Evolutionary conservation across 345 rosid species (phyloP).

Genomic region (Iberis pinnata): DNA sequence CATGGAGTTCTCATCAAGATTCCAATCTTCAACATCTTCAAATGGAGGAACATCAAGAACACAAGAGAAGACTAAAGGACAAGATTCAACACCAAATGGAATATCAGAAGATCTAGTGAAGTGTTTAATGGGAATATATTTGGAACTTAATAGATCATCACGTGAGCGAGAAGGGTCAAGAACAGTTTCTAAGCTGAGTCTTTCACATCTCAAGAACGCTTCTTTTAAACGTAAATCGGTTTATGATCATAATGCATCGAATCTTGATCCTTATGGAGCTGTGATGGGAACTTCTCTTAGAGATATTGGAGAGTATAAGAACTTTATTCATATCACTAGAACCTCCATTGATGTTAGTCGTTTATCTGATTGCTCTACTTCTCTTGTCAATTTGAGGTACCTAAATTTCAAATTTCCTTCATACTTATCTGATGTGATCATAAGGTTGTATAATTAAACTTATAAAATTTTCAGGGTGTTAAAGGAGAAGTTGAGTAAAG

Average conservation of each 20-base stretch:
- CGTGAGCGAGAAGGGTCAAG: conserved; percentile 38
- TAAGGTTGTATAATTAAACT: not conserved
- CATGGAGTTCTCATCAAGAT: conserved; percentile 43
- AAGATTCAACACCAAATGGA: conserved; percentile 40
- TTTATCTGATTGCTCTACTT: conserved; percentile 38
- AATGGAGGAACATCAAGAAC: conserved; percentile 38
- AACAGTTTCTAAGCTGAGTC: conserved; percentile 49
- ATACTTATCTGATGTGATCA: not conserved
- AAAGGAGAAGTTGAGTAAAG: conserved; percentile 51
- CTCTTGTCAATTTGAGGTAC: conserved; percentile 33
- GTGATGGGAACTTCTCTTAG: conserved; percentile 52
- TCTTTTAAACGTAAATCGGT: conserved; percentile 35
- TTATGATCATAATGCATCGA: conserved; percentile 38
- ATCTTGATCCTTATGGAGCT: conserved; percentile 68
- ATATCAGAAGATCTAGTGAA: conserved; percentile 66
- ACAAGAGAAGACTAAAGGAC: conserved; percentile 12
- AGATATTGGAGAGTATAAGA: conserved; percentile 77
- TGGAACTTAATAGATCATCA: conserved; percentile 47
- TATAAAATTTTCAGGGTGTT: conserved; percentile 46
- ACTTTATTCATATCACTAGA: conserved; percentile 65
- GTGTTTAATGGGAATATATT: conserved; percentile 59
- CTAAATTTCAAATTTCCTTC: not conserved
- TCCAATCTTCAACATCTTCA: conserved; percentile 35
- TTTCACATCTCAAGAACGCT: conserved; percentile 27
- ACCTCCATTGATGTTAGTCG: conserved; percentile 49